Evolutionary conservation across 2,329 filamentous ascomycete genomes (phyloP), one percentile per base, ranked within the genome.

Genomic region (Stagonosporopsis chrysanthemi): DNA sequence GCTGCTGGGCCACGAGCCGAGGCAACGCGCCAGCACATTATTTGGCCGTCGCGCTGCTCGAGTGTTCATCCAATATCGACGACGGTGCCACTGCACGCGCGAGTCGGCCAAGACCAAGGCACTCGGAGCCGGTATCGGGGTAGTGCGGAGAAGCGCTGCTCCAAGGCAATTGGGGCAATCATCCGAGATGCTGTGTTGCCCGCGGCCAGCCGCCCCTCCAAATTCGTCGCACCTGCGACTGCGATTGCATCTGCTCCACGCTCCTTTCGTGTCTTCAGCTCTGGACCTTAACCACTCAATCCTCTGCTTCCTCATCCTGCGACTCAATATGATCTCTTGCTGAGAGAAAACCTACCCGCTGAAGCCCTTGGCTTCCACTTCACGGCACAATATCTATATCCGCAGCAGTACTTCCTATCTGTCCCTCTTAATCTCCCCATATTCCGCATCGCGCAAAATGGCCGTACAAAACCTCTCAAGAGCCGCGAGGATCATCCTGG

Each of bases 401-500:
- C 43, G n/a, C 28, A 36, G 31, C 45, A 44, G n/a, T 28, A 38
- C 24, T 41, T 15, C 15, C 19, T 22, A 36, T 24, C 22, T 39
- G 28, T 31, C 31, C 15, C 14, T 17, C 14, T 22, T 24, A 23
- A 29, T 15, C 9, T n/a, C 5, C 19, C 23, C 3, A 12, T 17
- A 29, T 6, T 40, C 29, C 23, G 26, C 41, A 43, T 51, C 49
- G 31, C 43, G 52, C 28, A 52, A 26, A 31, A 76, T 77, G 70
- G 53, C 70, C 33, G 43, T 51, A 31, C 51, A 53, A 33, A 52
- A 24, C 28, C 65, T 77, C 15, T 62, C 72, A 39, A 88, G 84
- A 79, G 94, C 95, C 56, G 95, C 95, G 52, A 90, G 95, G 62
- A 89, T 98, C 63, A 98, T 99, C 73, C 87, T 99, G 66, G 87